Conservation (phyloP, 1,284 basidiomycete genomes). For the Peniophora sp. region DNA sequence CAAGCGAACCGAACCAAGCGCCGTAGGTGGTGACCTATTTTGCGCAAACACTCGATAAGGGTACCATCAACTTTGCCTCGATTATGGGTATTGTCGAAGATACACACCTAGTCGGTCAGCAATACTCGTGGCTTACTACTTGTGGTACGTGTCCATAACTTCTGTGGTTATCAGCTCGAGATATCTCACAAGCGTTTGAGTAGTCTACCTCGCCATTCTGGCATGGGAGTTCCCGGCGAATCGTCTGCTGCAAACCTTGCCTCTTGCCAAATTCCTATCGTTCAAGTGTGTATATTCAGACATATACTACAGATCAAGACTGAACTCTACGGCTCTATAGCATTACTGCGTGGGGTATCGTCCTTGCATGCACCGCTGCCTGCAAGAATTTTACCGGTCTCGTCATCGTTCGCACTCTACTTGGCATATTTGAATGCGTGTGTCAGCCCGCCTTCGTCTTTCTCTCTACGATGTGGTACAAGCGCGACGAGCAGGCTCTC, state of each 20-base stretch:
- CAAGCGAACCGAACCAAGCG: neutral
- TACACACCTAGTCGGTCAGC: slow-evolving; percentile 36
- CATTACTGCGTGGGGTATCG: slow-evolving; percentile 39
- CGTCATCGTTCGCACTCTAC: slow-evolving; percentile 37
- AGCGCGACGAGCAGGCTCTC: slow-evolving; percentile 41
- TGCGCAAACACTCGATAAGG: slow-evolving; percentile 44
- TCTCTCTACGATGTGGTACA: slow-evolving; percentile 45
- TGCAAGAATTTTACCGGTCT: slow-evolving; percentile 40
- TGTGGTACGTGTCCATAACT: slow-evolving; percentile 38
- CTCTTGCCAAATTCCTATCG: slow-evolving; percentile 38
- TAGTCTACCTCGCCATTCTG: slow-evolving; percentile 38
- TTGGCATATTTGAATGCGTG: slow-evolving; percentile 42
- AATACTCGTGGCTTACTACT: slow-evolving; percentile 45
- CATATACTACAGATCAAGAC: slow-evolving; percentile 2
- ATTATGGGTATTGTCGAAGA: slow-evolving; percentile 48
- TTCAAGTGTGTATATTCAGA: slow-evolving; percentile 27
- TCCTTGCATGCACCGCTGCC: slow-evolving; percentile 39
- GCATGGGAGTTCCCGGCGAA: slow-evolving; percentile 45
- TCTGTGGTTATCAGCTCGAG: too few relatives aligned
- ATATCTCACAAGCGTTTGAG: slow-evolving; percentile 1
- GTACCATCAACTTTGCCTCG: slow-evolving; percentile 45
- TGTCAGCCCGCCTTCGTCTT: slow-evolving; percentile 42
- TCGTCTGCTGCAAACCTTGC: slow-evolving; percentile 37
- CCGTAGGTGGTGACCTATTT: slow-evolving; percentile 39
- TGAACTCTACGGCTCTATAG: slow-evolving; percentile 14